A percentile compares a stretch with the other conserved stretches of the same genome.
Evolutionary conservation across 441 rosid species (phyloP).

Genomic region (Syzygium malaccense): DNA sequence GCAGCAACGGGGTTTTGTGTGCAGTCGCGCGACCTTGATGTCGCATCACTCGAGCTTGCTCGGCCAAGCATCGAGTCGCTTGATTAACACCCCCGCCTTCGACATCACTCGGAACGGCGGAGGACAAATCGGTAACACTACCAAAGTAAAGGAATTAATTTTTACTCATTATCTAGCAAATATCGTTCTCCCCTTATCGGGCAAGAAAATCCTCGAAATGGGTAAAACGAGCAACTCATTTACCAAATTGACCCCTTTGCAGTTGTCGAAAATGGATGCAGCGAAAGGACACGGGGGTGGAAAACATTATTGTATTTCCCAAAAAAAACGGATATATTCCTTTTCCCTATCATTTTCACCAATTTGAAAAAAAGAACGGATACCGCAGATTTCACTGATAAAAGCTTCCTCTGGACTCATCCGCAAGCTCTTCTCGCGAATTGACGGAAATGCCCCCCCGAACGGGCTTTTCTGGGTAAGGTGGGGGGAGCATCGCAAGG

Average conservation of each 20-base stretch:
- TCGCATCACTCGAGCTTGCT: not conserved
- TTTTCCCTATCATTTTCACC: not conserved
- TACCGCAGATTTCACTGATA: not conserved
- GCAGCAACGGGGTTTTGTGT: accelerated
- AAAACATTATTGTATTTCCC: not conserved
- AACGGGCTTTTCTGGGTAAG: not conserved
- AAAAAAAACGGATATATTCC: not conserved
- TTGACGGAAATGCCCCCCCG: not conserved
- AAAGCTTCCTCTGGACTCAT: not conserved
- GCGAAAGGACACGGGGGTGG: not conserved
- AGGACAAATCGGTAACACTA: not conserved
- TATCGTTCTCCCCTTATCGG: not conserved
- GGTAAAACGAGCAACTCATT: not conserved
- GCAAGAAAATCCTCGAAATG: not conserved
- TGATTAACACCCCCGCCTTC: not conserved
- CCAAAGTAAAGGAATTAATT: not conserved
- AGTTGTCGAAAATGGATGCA: not conserved
- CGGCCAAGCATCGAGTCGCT: not conserved
- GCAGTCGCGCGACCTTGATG: not conserved
- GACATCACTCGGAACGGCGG: not conserved
- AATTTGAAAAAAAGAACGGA: no score
- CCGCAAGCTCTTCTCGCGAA: not conserved
- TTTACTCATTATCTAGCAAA: not conserved
- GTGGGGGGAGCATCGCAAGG: not conserved
- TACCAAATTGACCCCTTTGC: not conserved